Evolutionary conservation across 306 rosid genomes (phyloP).

Genomic region (Arachis hypogaea): DNA sequence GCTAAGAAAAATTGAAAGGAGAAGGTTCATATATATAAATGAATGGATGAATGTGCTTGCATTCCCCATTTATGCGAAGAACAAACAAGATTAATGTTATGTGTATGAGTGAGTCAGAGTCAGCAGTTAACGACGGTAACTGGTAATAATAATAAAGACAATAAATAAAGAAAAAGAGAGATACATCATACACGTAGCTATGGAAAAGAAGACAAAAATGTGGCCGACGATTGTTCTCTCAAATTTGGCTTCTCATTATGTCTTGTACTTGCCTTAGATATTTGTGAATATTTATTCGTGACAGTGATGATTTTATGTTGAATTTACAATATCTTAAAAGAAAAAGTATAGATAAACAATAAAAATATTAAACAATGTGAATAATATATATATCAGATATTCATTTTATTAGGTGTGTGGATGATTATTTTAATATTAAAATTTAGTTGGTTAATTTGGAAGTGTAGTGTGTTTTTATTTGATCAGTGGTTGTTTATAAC

Average conservation of each 20-base stretch:
- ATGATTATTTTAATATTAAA: too few relatives aligned
- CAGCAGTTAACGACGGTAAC: background rate
- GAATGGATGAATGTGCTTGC: background rate
- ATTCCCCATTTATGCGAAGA: background rate
- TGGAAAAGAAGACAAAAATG: background rate
- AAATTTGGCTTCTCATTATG: background rate
- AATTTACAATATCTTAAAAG: too few relatives aligned
- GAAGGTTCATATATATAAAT: background rate
- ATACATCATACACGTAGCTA: background rate
- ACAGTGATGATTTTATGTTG: background rate
- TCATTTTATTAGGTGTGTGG: too few relatives aligned
- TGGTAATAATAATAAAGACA: background rate
- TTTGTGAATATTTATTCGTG: background rate
- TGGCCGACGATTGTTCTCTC: background rate
- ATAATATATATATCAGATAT: too few relatives aligned
- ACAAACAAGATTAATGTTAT: background rate
- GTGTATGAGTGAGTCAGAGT: background rate
- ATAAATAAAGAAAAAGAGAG: background rate
- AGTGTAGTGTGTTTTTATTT: too few relatives aligned
- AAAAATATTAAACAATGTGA: too few relatives aligned
- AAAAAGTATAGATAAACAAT: too few relatives aligned
- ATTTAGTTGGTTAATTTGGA: too few relatives aligned
- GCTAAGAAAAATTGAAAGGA: background rate
- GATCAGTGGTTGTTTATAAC: too few relatives aligned
- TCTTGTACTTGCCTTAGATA: too few relatives aligned